Conservation (phyloP, 176 grass and related monocot genomes). For the Tillandsia leiboldiana region DNA sequence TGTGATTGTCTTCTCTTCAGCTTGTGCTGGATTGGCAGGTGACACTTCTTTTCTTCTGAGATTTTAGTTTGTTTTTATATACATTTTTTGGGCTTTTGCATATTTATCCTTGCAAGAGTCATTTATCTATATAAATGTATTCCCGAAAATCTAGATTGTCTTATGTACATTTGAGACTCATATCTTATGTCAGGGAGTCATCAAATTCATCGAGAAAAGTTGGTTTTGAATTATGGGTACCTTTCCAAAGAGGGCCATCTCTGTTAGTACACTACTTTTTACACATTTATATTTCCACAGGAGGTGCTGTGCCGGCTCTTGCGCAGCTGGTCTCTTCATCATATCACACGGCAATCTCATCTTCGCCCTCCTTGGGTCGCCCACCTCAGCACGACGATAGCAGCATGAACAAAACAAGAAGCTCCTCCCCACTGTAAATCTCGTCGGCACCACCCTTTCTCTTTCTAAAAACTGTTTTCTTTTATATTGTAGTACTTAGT, state of each 20-base stretch:
- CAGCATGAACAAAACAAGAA: slow-evolving; percentile 11
- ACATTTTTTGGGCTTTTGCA: background rate
- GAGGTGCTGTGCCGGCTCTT: slow-evolving; percentile 68
- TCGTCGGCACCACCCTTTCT: background rate
- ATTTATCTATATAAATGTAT: background rate
- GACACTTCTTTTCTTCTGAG: slow-evolving; percentile 9
- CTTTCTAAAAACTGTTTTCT: background rate
- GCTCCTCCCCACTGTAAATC: slow-evolving; percentile 7
- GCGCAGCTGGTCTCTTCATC: slow-evolving; percentile 73
- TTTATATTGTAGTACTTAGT: background rate
- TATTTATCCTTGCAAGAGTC: slow-evolving; percentile 3
- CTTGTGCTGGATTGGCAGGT: slow-evolving; percentile 98
- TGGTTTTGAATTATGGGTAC: background rate
- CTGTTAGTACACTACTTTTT: background rate
- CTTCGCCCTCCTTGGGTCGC: slow-evolving; percentile 14
- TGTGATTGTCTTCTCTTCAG: slow-evolving; percentile 88
- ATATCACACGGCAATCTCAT: slow-evolving; percentile 43
- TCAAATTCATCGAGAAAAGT: too few species aligned
- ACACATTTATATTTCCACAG: slow-evolving; percentile 21
- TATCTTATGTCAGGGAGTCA: too few species aligned
- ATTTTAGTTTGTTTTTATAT: background rate
- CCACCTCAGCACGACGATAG: slow-evolving; percentile 6
- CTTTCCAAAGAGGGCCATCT: background rate
- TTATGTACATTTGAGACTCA: too few species aligned
- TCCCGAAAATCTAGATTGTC: too few species aligned